Evolutionary conservation across 2,329 filamentous ascomycete species (phyloP).

Genomic region (Trichophyton simii): DNA sequence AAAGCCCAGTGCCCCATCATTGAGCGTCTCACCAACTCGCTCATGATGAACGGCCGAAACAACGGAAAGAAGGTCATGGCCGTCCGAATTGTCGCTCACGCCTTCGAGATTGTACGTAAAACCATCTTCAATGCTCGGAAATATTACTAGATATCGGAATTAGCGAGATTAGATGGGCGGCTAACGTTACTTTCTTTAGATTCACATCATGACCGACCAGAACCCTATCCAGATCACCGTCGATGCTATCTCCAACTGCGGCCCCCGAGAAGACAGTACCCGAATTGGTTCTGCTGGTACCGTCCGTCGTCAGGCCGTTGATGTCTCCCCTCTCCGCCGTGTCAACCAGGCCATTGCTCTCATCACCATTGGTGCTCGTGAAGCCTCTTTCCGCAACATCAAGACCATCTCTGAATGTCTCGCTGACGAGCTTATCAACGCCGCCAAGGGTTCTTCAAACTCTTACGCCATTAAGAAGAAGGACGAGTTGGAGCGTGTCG

Average conservation of each 20-base stretch:
- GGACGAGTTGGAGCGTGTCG: conserved; percentile 99
- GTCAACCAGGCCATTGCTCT: conserved; percentile 99
- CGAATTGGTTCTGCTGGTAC: conserved; percentile 99
- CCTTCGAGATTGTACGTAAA: conserved; percentile 93
- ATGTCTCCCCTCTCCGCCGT: conserved; percentile 97
- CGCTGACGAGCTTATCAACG: conserved; percentile 99
- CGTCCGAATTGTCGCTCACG: conserved; percentile 95
- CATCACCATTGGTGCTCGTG: conserved; percentile 95
- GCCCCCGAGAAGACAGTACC: conserved; percentile 98
- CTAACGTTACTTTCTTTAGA: conserved; percentile 41
- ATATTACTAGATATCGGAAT: neutral
- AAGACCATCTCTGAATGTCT: conserved; percentile 99
- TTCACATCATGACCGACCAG: conserved; percentile 99
- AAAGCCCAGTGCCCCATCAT: conserved; percentile 99
- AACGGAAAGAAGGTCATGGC: conserved; percentile 99
- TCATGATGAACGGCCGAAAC: conserved; percentile 99
- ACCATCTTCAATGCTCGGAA: neutral
- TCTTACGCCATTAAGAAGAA: conserved; percentile 99
- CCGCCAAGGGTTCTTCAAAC: conserved; percentile 99
- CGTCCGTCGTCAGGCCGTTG: conserved; percentile 98
- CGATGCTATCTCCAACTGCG: conserved; percentile 99
- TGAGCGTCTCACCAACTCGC: conserved; percentile 99
- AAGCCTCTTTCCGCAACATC: conserved; percentile 99
- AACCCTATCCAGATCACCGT: conserved; percentile 99
- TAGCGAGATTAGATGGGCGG: conserved; percentile 1